Conservation (phyloP, 2,329 filamentous ascomycete genomes). For the Akanthomyces lecanii region DNA sequence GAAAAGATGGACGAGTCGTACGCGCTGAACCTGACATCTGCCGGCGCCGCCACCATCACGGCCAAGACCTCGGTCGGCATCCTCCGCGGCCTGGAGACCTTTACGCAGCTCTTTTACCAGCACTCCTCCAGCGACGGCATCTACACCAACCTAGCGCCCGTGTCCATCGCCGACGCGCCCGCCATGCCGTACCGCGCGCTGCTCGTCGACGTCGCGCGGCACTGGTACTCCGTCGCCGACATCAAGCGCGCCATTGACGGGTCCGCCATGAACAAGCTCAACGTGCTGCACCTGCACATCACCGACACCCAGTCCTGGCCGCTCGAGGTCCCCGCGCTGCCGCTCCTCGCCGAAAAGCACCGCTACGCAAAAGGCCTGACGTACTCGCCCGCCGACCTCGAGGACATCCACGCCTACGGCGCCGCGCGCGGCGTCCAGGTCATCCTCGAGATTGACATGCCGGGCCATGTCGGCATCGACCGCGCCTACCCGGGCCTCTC, state of each 20-base stretch:
- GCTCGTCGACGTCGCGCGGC: constrained; percentile 72
- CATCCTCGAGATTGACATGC: constrained; percentile 75
- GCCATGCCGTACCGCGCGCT: constrained; percentile 73
- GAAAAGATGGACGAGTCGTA: constrained; percentile 74
- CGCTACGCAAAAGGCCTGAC: constrained; percentile 65
- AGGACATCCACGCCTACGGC: constrained; percentile 66
- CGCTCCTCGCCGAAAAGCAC: constrained; percentile 60
- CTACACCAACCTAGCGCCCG: constrained; percentile 70
- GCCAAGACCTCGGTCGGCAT: constrained; percentile 65
- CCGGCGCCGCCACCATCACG: constrained; percentile 58
- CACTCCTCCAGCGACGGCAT: constrained; percentile 53
- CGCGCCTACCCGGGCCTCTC: constrained; percentile 68
- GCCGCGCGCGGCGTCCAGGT: constrained; percentile 64
- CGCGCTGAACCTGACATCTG: constrained; percentile 53
- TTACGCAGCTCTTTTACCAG: constrained; percentile 74
- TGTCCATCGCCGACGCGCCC: constrained; percentile 68
- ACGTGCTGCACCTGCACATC: constrained; percentile 73
- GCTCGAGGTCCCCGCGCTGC: constrained; percentile 68
- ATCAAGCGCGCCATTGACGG: constrained; percentile 75
- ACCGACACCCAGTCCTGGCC: constrained; percentile 89
- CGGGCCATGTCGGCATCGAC: constrained; percentile 70
- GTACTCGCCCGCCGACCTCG: constrained; percentile 64
- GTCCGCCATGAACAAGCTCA: constrained; percentile 75
- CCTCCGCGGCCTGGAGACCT: constrained; percentile 67
- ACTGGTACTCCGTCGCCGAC: constrained; percentile 62